phyloP scores from a whole-genome alignment of 1,284 basidiomycete genomes.

The Pascua sp. region DNA sequence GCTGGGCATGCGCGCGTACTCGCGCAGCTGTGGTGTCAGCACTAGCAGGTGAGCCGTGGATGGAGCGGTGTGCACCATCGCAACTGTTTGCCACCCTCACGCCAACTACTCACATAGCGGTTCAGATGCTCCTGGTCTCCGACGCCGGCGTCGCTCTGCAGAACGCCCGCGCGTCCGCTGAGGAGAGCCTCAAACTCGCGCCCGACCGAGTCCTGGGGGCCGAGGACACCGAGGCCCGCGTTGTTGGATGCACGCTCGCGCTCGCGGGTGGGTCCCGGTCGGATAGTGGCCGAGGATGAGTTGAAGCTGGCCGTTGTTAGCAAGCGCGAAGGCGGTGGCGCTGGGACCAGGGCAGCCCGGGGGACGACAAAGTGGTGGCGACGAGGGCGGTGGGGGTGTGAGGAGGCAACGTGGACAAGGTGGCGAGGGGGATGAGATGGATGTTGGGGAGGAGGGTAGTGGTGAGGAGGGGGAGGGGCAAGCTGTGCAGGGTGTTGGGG shows the following conservation, averaged over 20 bases:
- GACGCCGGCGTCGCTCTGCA: constrained; percentile 15
- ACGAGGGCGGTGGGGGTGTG: too few species aligned
- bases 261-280: constrained; percentile 13
- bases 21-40: constrained; percentile 3
- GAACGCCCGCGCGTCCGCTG: constrained; percentile 13
- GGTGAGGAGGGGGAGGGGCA: not conserved
- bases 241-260: constrained; percentile 7
- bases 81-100: too few species aligned
- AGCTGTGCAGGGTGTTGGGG: not conserved
- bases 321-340: not conserved
- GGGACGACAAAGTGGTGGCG: not conserved
- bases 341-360: not conserved
- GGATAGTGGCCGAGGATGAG: constrained; percentile 28
- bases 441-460: not conserved
- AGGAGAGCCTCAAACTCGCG: constrained; percentile 16
- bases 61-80: too few species aligned
- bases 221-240: constrained; percentile 3
- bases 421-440: not conserved
- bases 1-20: not conserved
- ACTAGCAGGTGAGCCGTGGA: not conserved
- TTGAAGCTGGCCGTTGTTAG: constrained; percentile 22
- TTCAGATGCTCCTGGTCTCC: constrained; percentile 2
- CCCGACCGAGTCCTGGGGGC: constrained; percentile 17
- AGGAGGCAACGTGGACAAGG: not conserved
- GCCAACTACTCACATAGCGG: constrained; percentile 5